Conservation (phyloP, 2,329 filamentous ascomycete species). For the Fonsecaea nubica region DNA sequence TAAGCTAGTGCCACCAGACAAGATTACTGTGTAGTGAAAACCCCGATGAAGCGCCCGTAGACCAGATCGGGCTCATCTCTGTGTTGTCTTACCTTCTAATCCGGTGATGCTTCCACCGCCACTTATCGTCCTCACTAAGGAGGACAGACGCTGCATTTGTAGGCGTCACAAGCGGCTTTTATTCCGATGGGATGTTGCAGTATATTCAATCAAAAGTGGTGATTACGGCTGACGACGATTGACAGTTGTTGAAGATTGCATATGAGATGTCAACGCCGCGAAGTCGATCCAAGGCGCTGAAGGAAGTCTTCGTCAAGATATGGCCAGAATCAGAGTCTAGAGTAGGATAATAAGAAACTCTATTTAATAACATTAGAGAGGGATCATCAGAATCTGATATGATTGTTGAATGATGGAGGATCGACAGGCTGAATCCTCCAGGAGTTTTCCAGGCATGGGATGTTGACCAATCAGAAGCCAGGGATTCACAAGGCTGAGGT, state of each 20-base stretch:
- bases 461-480: constrained; percentile 78
- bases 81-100: constrained; percentile 15
- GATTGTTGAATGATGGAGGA: not conserved
- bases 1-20: not conserved
- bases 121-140: constrained; percentile 19
- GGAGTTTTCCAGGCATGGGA: constrained; percentile 97
- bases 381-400: constrained; percentile 44
- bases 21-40: not conserved
- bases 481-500: constrained; percentile 54
- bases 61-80: not conserved
- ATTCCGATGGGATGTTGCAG: not conserved
- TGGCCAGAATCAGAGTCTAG: constrained; percentile 70
- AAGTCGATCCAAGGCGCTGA: constrained; percentile 25
- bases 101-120: constrained; percentile 1
- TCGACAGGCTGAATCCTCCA: constrained; percentile 79
- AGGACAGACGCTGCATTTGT: constrained; percentile 13
- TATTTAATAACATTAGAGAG: constrained; percentile 71
- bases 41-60: not conserved
- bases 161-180: not conserved
- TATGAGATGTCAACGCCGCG: constrained; percentile 14
- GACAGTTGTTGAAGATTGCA: not conserved
- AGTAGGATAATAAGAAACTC: constrained; percentile 68
- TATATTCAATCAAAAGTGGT: not conserved
- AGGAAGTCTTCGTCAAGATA: constrained; percentile 23
- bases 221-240: not conserved